These are phyloP conservation scores for Mucor lusitanicus DNA, from an alignment of 371 early-diverging fungal species.

Conservation along the genomic window DNA sequence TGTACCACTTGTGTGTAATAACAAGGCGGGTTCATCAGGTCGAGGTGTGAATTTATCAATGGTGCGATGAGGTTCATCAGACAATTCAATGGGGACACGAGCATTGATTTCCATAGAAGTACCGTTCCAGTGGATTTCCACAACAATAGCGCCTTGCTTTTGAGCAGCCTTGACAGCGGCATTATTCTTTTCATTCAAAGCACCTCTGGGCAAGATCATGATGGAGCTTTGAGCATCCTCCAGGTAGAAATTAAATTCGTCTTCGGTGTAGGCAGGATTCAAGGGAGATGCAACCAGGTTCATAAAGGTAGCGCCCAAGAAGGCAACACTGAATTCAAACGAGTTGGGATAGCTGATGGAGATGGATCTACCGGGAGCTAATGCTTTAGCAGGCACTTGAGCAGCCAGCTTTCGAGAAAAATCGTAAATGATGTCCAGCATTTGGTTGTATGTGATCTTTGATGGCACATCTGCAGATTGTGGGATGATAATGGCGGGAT, in stretches of 20 bases:
- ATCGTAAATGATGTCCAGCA: conserved; percentile 36
- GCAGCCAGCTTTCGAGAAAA: conserved; percentile 38
- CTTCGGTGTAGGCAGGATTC: conserved; percentile 72
- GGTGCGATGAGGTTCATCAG: conserved; percentile 12
- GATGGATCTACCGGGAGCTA: conserved; percentile 64
- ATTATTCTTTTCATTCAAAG: conserved; percentile 42
- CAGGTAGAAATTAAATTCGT: conserved; percentile 82
- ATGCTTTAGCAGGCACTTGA: conserved; percentile 28
- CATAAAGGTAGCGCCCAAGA: conserved; percentile 67
- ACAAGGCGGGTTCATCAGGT: conserved; percentile 67
- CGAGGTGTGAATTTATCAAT: conserved; percentile 33
- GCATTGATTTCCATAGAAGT: conserved; percentile 28
- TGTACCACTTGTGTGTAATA: conserved; percentile 84
- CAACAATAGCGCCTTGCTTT: conserved; percentile 53
- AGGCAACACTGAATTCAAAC: conserved; percentile 68
- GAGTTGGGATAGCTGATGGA: conserved; percentile 74
- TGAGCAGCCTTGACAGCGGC: conserved; percentile 68
- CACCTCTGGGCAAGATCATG: conserved; percentile 65
- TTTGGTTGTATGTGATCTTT: conserved; percentile 35
- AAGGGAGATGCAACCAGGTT: conserved; percentile 77
- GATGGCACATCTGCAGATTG: conserved; percentile 34
- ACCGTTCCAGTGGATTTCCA: conserved; percentile 61
- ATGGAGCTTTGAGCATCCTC: conserved; percentile 67
- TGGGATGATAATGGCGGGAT: conserved; percentile 48
- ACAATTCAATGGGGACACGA: conserved; percentile 9